Evolutionary conservation across 164 flowering plant genomes (phyloP), one percentile per base, ranked within the genome.

Genomic region (Berberis vulgaris): DNA sequence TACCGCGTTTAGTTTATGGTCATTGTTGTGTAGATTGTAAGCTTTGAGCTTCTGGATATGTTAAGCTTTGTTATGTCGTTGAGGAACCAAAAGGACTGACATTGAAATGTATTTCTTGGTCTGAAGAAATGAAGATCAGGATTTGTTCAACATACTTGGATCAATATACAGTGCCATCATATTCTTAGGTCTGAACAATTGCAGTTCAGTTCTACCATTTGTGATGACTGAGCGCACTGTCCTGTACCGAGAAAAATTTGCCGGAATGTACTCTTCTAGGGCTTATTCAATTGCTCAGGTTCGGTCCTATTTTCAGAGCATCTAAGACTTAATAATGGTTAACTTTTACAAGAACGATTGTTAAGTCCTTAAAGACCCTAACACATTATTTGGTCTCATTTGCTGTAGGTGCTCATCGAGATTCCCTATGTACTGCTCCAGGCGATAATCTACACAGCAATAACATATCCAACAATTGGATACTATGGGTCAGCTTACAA

Each of bases 241-340:
- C 26, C 26, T 26, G 26, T 26, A 26, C 26, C 26, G 26, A 26
- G 26, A 26, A 26, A 26, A 26, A 26, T 52, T 7, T 52, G 55
- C 55, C 13, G 55, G 55, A 52, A 52, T 52, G 55, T 52, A 52
- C 13, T 52, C 55, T 52, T 52, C 55, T 10, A 10, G 55, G 55
- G 55, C 2, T 10, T 52, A 52, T 52, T 52, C 55, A 52, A 3
- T 52, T 52, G 55, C 55, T 3, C 55, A 52, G 55, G 55, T 52
- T 6, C n/a, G 10, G 10, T 4, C 10, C 13, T 10, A 3, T 52
- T 52, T 11, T 3, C 1, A n/a, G 8, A 52, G n/a, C 55, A 52
- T 52, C 13, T 52, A 3, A 12, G 55, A 4, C 10, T 3, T 10
- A 52, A 52, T 11, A 3, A 11, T 3, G 10, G 13, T 52, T 52